Percentiles rank a stretch among this genome's conserved stretches.
phyloP scores from a whole-genome alignment of 2,329 filamentous ascomycete species.

The Periconia sp. region DNA sequence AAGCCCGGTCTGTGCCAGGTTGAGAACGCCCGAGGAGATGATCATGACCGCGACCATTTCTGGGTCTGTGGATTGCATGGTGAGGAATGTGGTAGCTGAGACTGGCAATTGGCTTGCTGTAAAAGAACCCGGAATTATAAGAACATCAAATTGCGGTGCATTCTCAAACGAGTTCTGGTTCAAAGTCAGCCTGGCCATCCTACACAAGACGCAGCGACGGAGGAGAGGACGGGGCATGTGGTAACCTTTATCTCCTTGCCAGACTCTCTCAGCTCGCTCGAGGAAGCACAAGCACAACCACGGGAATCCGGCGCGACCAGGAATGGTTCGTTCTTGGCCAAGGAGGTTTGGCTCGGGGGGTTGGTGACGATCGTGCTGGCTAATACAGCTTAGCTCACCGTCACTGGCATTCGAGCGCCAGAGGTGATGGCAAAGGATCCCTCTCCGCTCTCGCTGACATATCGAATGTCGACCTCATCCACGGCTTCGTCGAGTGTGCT shows the following conservation, averaged over 20 bases:
- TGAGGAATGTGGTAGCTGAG: constrained; percentile 32
- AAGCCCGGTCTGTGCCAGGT: constrained; percentile 35
- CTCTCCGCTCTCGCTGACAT: constrained; percentile 44
- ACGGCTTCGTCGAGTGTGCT: constrained; percentile 36
- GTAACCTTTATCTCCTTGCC: constrained; percentile 47
- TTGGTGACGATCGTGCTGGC: constrained; percentile 23
- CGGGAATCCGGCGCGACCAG: constrained; percentile 42
- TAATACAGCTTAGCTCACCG: constrained; percentile 41
- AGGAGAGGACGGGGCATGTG: constrained; percentile 25
- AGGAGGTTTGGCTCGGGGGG: constrained; percentile 32
- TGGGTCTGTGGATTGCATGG: constrained; percentile 29
- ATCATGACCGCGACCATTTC: constrained; percentile 36
- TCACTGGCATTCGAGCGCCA: constrained; percentile 44
- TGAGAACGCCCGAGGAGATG: constrained; percentile 38
- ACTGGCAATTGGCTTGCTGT: constrained; percentile 26
- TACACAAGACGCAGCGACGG: constrained; percentile 1
- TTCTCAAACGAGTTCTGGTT: constrained; percentile 41
- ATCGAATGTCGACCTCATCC: constrained; percentile 45
- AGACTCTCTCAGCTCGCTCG: constrained; percentile 40
- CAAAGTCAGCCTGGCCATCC: constrained; percentile 21
- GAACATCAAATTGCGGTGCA: constrained; percentile 42
- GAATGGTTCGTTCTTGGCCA: constrained; percentile 38
- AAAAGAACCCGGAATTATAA: constrained; percentile 42
- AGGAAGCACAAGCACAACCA: constrained; percentile 29
- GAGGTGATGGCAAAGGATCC: constrained; percentile 44